phyloP scores from a whole-genome alignment of 768 basidiomycete genomes.

The Strobilomyces dryophilus region DNA sequence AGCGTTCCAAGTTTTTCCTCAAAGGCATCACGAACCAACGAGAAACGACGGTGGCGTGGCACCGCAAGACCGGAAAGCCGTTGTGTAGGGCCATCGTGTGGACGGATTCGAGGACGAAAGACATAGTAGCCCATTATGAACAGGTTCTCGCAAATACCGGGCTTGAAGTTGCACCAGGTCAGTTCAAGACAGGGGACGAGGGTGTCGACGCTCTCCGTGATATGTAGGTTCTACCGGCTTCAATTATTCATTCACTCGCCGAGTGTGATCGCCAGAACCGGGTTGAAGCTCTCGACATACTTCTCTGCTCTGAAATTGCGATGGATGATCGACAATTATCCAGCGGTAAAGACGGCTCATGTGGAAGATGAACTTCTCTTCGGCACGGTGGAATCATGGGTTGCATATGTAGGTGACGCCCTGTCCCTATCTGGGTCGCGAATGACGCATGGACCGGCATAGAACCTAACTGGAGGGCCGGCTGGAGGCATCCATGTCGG shows the following conservation, averaged over 20 bases:
- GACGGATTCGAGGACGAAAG: constrained; percentile 92
- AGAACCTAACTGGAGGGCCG: constrained; percentile 84
- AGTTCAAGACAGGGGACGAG: constrained; percentile 67
- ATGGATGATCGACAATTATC: constrained; percentile 93
- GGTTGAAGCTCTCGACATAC: constrained; percentile 94
- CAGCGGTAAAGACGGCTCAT: constrained; percentile 73
- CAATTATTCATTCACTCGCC: not conserved
- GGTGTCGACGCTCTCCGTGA: constrained; percentile 60
- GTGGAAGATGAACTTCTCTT: constrained; percentile 78
- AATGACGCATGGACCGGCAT: constrained; percentile 5
- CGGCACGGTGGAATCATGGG: constrained; percentile 97
- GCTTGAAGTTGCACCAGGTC: constrained; percentile 63
- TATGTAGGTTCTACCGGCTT: constrained; percentile 40
- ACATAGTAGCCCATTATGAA: constrained; percentile 77
- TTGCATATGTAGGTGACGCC: constrained; percentile 65
- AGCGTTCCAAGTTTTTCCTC: constrained; percentile 3
- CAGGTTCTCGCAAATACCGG: constrained; percentile 68
- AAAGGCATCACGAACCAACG: constrained; percentile 95
- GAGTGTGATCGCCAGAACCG: constrained; percentile 52
- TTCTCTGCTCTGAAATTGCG: constrained; percentile 95
- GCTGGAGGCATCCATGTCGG: constrained; percentile 72
- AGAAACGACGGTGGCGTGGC: constrained; percentile 95
- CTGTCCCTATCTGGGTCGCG: constrained; percentile 10
- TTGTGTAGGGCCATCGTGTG: constrained; percentile 91
- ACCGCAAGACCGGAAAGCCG: constrained; percentile 82